These are phyloP conservation scores for Andrographis paniculata DNA, from an alignment of 305 asterid species.

Conservation along the genomic window DNA sequence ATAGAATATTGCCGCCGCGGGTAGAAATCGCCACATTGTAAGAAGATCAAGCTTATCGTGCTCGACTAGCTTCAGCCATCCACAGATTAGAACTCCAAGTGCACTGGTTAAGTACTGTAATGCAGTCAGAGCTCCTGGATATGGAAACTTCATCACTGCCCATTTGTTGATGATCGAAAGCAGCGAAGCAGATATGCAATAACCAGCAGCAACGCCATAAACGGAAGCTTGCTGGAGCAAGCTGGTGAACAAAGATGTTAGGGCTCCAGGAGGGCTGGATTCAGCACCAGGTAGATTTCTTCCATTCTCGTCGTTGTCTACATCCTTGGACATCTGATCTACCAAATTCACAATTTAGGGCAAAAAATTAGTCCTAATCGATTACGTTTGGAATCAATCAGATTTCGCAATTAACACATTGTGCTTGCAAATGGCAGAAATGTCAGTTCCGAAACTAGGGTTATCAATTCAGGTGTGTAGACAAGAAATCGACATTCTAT, in stretches of 20 bases:
- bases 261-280: constrained; percentile 22
- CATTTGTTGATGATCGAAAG: constrained; percentile 90
- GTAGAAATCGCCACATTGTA: constrained; percentile 84
- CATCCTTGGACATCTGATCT: constrained; percentile 67
- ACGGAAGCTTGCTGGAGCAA: constrained; percentile 68
- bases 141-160: constrained; percentile 95
- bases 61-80: constrained; percentile 54
- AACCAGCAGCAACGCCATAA: constrained; percentile 85
- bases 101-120: constrained; percentile 87
- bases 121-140: constrained; percentile 90
- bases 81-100: constrained; percentile 60
- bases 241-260: constrained; percentile 34
- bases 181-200: constrained; percentile 78
- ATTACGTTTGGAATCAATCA: no score
- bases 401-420: no score
- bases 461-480: no score
- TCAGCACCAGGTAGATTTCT: constrained; percentile 20
- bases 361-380: no score
- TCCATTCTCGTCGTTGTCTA: constrained; percentile 48
- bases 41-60: constrained; percentile 69
- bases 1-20: constrained; percentile 82
- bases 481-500: no score
- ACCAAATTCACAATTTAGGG: no score
- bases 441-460: no score
- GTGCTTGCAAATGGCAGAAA: no score